Evolutionary conservation across 352 stramenopile species (phyloP), one percentile per base, ranked within the genome.

Genomic region (Globisporangium spiculum): DNA sequence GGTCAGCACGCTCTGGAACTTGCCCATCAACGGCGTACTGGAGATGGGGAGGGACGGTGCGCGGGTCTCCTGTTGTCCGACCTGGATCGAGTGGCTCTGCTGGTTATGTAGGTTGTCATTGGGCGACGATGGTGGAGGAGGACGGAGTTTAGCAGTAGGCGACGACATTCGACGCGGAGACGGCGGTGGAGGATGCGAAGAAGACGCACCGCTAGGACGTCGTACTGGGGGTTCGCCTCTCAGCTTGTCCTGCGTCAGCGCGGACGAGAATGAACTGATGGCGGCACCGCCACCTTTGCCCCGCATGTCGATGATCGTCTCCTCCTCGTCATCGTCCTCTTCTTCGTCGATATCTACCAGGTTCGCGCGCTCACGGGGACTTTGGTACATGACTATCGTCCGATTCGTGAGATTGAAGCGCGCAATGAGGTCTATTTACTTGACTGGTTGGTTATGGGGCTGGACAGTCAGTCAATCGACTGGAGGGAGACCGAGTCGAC

Each of bases 241-340:
- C 10, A 14, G 55, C 14, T 26, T 60, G 7, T 30, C 27, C 27
- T 30, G 27, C 27, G 27, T 30, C 27, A 30, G 27, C 27, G 63
- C 65, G 5, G 70, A 69, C 1, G 63, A 75, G 63, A 65, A 69
- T 30, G 67, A 68, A n/a, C 60, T 34, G 18, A 41, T 30, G 36
- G 36, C 36, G 36, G 27, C 27, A 30, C 36, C 36, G 48, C 44
- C 71, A 50, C n/a, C 69, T 68, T 24, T 73, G 61, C 38, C 12
- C 14, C 30, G 72, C 60, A 41, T 58, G 66, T 85, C 75, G 24
- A 83, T 71, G 1, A 69, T 75, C 66, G 77, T 69, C 48, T 80
- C 75, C 50, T 84, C 73, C 26, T 84, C 77, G 9, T 75, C 71
- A 0, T 81, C 75, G 14, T 82, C 71, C 4, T 75, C 69, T 8